Evolutionary conservation across 2,329 filamentous ascomycete species (phyloP), one percentile per base, ranked within the genome.

Genomic region (Remersonia thermophila): DNA sequence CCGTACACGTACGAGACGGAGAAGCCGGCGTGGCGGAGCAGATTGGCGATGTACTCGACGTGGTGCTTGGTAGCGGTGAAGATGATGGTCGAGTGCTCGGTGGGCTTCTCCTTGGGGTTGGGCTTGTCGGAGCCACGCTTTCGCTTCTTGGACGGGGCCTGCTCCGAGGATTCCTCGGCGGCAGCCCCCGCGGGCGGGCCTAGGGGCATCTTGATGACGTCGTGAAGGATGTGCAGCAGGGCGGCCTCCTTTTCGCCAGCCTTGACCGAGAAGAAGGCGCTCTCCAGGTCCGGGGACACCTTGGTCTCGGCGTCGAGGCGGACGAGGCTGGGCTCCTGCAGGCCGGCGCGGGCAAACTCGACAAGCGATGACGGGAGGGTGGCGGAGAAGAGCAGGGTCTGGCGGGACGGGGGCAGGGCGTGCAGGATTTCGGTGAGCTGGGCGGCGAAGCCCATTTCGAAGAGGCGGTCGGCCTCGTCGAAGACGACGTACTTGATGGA

Each of bases 381-480:
- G 0, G 91, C 91, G 25, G 91, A 98, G 58, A 98, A 98, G 2
- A 98, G 68, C 7, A 96, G 64, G 3, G 87, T 98, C 55, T 98
- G 91, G 40, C 93, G 73, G 16, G 79, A 82, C 0, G 74, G 65
- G 1, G 93, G 91, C 12, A 98, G 65, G 0, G 86, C 83, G 53
- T 94, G 78, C 35, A 98, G 64, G 65, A 96, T 96, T 55, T 98
- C 91, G 1, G 83, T 81, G 48, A 98, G 66, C 54, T 98, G 91
- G 3, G 83, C 78, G 4, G 87, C 86, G 55, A 98, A 98, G 49
- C 91, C 93, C 89, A 98, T 95, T 55, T 98, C 91, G 58, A 98
- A 98, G 14, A 98, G 67, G 36, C 91, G 75, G 67, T 98, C 91
- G 1, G 91, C 91, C 58, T 98, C 91, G 55, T 98, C 91, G 46